A percentile compares a stretch with the other conserved stretches of the same genome.
Evolutionary conservation across 495 filamentous ascomycete genomes (phyloP).

Genomic region (Daldinia loculata): DNA sequence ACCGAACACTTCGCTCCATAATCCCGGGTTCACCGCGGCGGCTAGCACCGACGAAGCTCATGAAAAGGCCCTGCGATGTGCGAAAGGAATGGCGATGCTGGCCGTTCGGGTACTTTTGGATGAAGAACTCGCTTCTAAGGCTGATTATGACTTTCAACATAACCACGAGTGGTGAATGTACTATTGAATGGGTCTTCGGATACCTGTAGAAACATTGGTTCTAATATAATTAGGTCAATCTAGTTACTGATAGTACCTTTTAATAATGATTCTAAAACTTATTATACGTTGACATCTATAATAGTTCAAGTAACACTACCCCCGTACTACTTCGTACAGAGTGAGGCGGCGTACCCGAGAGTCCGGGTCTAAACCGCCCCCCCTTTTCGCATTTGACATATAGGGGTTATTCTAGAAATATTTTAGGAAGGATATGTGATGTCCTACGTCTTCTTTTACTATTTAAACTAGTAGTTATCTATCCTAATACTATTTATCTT

Average conservation of each 20-base stretch:
- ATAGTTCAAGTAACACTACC: too few relatives aligned
- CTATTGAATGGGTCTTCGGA: not conserved
- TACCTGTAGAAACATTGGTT: not conserved
- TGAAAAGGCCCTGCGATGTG: conserved; percentile 57
- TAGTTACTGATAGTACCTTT: too few relatives aligned
- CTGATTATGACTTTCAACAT: conserved; percentile 52
- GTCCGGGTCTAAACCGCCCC: not conserved
- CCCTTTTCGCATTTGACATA: not conserved
- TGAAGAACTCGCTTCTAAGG: conserved; percentile 53
- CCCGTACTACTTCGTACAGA: not conserved
- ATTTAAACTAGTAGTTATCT: not conserved
- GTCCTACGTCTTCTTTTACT: not conserved
- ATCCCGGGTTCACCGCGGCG: conserved; percentile 61
- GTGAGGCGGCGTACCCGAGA: not conserved
- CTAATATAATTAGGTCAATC: not conserved
- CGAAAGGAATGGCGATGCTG: conserved; percentile 65
- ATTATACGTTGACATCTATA: too few relatives aligned
- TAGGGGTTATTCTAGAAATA: not conserved
- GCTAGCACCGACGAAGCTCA: conserved; percentile 61
- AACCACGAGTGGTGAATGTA: conserved; percentile 29
- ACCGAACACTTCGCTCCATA: conserved; percentile 61
- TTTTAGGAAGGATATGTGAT: not conserved
- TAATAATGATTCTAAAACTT: not conserved
- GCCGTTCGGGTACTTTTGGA: conserved; percentile 60
- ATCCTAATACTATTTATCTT: not conserved